Percentiles rank a stretch among this genome's conserved stretches.
Conservation (phyloP, 352 stramenopile genomes). For the Chrysophaeum taylorii region DNA sequence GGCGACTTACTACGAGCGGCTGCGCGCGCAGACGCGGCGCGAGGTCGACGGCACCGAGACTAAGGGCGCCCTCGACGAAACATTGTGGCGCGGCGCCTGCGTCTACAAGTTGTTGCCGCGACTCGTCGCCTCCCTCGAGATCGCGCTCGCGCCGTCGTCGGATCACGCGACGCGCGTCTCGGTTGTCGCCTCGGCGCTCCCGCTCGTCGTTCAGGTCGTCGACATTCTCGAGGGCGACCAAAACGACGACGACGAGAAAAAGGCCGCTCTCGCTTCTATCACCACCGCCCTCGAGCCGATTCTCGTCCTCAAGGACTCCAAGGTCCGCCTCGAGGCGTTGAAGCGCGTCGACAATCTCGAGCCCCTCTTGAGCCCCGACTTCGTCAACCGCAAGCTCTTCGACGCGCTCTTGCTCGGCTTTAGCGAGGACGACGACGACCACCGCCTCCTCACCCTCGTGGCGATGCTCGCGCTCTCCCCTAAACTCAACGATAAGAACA, state of each 20-base stretch:
- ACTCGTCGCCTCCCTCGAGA: neutral
- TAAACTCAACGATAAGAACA: neutral
- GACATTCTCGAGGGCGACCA: neutral
- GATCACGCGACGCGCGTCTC: neutral
- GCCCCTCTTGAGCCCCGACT: neutral
- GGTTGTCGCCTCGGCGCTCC: neutral
- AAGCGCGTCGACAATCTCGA: neutral
- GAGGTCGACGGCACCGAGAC: neutral
- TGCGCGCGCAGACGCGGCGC: neutral
- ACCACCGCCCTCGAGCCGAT: neutral
- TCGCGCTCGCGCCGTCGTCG: too few species aligned
- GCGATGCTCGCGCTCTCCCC: neutral
- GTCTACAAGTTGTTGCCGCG: conserved; percentile 1
- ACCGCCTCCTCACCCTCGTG: neutral
- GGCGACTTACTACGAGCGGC: neutral
- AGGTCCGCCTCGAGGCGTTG: neutral
- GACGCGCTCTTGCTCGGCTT: conserved; percentile 4
- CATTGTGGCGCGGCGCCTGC: neutral
- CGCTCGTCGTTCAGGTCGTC: conserved; percentile 3
- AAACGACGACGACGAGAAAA: neutral
- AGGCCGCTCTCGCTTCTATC: neutral
- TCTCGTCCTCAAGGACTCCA: neutral
- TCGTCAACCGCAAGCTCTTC: conserved; percentile 7
- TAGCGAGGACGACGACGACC: neutral
- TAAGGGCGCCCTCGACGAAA: neutral